Evolutionary conservation across 805 yeast genomes (phyloP).

Genomic region (Cyberlindnera mississippiensis): DNA sequence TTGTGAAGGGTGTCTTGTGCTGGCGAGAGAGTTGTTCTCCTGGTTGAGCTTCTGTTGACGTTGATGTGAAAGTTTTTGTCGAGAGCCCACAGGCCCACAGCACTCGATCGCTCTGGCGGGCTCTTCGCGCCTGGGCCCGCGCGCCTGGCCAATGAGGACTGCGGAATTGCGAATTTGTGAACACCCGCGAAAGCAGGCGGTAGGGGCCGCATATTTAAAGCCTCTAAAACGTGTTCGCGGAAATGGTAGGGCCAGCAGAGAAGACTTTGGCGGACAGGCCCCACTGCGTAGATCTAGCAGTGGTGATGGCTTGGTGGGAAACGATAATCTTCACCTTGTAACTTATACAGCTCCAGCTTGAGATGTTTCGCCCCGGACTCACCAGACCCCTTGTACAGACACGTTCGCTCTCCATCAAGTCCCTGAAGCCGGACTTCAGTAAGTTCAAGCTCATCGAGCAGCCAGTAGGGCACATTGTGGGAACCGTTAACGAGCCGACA

Average conservation of each 20-base stretch:
- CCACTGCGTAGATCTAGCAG: too few relatives aligned
- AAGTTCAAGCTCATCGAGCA: conserved; percentile 50
- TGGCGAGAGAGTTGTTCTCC: not conserved
- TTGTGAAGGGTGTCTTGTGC: conserved; percentile 7
- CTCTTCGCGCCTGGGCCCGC: conserved; percentile 1
- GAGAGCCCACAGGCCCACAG: not conserved
- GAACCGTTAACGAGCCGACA: conserved; percentile 69
- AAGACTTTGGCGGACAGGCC: not conserved
- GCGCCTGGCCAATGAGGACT: conserved; percentile 15
- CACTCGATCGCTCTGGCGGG: conserved; percentile 3
- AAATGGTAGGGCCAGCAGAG: conserved; percentile 1
- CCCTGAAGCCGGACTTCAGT: conserved; percentile 27
- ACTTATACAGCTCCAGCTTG: not conserved
- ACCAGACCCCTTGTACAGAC: conserved; percentile 8
- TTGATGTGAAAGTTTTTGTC: conserved; percentile 1
- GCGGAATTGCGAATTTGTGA: conserved; percentile 18
- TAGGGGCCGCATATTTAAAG: too few relatives aligned
- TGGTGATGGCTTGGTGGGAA: too few relatives aligned
- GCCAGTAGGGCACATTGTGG: conserved; percentile 72
- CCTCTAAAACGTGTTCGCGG: too few relatives aligned
- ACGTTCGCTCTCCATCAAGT: conserved; percentile 6
- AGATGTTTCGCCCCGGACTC: conserved; percentile 9
- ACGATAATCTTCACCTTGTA: too few relatives aligned
- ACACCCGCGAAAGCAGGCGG: too few relatives aligned
- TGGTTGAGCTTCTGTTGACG: not conserved